Conservation (phyloP, 305 asterid genomes). For the Lippia alba region DNA sequence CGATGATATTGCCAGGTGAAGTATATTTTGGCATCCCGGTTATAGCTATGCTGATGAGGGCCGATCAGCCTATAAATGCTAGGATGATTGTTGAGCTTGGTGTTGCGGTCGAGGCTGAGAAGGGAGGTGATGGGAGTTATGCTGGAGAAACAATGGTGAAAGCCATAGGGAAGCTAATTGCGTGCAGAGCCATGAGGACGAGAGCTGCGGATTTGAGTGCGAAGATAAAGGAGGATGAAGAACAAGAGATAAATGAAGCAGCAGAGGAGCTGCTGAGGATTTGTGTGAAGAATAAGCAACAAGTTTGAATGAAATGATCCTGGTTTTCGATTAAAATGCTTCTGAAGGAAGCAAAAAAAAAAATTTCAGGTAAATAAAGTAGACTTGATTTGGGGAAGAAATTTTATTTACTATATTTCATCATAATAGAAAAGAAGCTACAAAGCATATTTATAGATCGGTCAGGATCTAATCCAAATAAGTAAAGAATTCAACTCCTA, state of each 20-base stretch:
- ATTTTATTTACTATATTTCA: too few species aligned
- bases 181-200: constrained; percentile 31
- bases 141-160: constrained; percentile 36
- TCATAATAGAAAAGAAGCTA: too few species aligned
- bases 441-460: too few species aligned
- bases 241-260: constrained; percentile 9
- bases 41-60: constrained; percentile 17
- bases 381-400: too few species aligned
- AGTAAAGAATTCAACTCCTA: too few species aligned
- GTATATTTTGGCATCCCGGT: constrained; percentile 29
- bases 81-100: constrained; percentile 42
- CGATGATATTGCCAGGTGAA: too few species aligned
- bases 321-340: too few species aligned
- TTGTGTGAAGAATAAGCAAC: constrained; percentile 23
- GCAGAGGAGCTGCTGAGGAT: constrained; percentile 25
- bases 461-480: too few species aligned
- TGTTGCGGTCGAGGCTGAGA: constrained; percentile 37
- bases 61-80: constrained; percentile 32
- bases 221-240: constrained; percentile 24
- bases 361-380: too few species aligned
- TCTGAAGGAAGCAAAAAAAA: too few species aligned
- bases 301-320: not conserved
- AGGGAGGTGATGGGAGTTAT: constrained; percentile 33
- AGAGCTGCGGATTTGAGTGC: constrained; percentile 26
- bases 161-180: constrained; percentile 38